phyloP scores from a whole-genome alignment of 768 basidiomycete species.

The Boletus tylopilopsis region DNA sequence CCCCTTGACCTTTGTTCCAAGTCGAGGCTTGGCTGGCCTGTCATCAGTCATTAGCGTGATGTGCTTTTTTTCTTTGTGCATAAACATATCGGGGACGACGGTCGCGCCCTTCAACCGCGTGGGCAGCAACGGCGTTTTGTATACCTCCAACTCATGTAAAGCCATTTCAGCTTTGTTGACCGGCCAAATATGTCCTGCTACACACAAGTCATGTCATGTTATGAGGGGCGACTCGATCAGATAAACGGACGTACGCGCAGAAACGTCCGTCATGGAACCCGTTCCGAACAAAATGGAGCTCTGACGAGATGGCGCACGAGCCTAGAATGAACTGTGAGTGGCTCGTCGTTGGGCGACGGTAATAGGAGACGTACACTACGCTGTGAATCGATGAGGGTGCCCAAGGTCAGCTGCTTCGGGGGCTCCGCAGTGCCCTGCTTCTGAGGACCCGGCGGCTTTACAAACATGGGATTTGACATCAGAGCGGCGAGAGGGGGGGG shows the following conservation, averaged over 20 bases:
- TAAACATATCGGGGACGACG: slow-evolving; percentile 60
- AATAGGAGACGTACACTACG: slow-evolving; percentile 44
- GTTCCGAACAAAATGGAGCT: slow-evolving; percentile 49
- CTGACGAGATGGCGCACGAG: slow-evolving; percentile 48
- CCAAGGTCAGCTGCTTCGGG: slow-evolving; percentile 46
- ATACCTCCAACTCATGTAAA: slow-evolving; percentile 69
- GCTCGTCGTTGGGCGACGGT: neutral
- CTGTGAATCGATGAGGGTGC: slow-evolving; percentile 54
- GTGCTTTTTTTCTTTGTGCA: slow-evolving; percentile 41
- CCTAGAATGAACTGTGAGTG: slow-evolving; percentile 30
- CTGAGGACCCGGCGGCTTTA: slow-evolving; percentile 50
- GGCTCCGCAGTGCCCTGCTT: slow-evolving; percentile 19
- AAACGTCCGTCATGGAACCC: slow-evolving; percentile 31
- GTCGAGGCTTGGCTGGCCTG: slow-evolving; percentile 44
- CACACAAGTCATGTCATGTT: slow-evolving; percentile 15
- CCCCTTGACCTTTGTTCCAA: slow-evolving; percentile 39
- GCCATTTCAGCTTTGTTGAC: slow-evolving; percentile 60
- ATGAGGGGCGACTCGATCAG: slow-evolving; percentile 2
- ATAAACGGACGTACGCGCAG: slow-evolving; percentile 29
- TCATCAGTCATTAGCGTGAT: slow-evolving; percentile 62
- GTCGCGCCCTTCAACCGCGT: slow-evolving; percentile 45
- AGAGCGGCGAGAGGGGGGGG: slow-evolving; percentile 65
- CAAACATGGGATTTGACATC: slow-evolving; percentile 63
- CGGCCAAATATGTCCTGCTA: slow-evolving; percentile 30
- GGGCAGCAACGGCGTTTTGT: slow-evolving; percentile 75